These are phyloP conservation scores for Claviceps monticola DNA, from an alignment of 2,329 filamentous ascomycete species.

Conservation along the genomic window DNA sequence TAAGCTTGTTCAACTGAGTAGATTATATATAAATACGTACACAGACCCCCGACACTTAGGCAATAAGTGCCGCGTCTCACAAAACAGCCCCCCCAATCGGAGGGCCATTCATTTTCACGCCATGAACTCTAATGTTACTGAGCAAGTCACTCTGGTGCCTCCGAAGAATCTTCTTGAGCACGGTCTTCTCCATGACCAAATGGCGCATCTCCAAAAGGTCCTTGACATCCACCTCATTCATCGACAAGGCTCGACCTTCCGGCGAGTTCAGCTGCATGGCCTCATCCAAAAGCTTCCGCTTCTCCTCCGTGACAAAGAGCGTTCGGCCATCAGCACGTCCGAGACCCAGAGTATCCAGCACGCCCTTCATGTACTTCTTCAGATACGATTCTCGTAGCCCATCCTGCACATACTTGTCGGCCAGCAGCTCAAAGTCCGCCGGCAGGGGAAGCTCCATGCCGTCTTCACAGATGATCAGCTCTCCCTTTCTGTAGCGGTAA, in stretches of 20 bases:
- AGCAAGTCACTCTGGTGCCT: slow-evolving; percentile 56
- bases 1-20: background rate
- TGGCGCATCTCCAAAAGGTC: slow-evolving; percentile 75
- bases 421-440: slow-evolving; percentile 31
- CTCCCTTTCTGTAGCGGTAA: slow-evolving; percentile 76
- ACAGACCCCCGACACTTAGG: background rate
- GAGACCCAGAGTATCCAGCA: slow-evolving; percentile 60
- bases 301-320: slow-evolving; percentile 55
- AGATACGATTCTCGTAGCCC: slow-evolving; percentile 42
- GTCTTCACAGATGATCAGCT: slow-evolving; percentile 75
- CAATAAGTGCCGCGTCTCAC: background rate
- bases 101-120: slow-evolving; percentile 20
- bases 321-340: slow-evolving; percentile 54
- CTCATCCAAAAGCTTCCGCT: slow-evolving; percentile 48
- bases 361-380: slow-evolving; percentile 47
- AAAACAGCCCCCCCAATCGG: slow-evolving; percentile 14
- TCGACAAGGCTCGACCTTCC: slow-evolving; percentile 55
- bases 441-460: slow-evolving; percentile 53
- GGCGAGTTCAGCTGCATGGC: slow-evolving; percentile 50
- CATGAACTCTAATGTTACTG: slow-evolving; percentile 31
- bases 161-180: slow-evolving; percentile 61
- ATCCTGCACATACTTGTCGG: slow-evolving; percentile 28
- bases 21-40: background rate
- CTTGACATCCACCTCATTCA: slow-evolving; percentile 87
- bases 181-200: slow-evolving; percentile 72